Percentiles rank a stretch among this genome's conserved stretches.
These are phyloP conservation scores for Triticum turgidum DNA, from an alignment of 176 grass and related monocot genomes.

Conservation along the genomic window DNA sequence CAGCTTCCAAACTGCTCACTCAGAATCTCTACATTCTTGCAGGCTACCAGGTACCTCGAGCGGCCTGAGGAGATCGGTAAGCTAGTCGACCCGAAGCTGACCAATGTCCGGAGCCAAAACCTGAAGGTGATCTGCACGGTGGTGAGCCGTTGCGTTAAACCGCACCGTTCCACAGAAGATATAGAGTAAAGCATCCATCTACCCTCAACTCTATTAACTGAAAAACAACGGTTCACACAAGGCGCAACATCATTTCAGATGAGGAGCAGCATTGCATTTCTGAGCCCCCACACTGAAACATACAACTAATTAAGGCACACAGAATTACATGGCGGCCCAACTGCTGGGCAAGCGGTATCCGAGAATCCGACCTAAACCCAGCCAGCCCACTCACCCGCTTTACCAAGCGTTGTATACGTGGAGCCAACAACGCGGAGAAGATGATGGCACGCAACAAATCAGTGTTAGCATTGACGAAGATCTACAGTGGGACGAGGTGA, in stretches of 20 bases:
- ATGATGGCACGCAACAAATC: background rate
- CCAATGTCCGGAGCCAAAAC: too few relatives aligned
- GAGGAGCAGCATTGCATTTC: background rate
- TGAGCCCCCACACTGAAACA: background rate
- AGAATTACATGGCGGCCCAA: background rate
- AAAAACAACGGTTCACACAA: background rate
- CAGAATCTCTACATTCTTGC: too few relatives aligned
- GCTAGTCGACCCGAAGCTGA: too few relatives aligned
- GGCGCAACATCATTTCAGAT: background rate
- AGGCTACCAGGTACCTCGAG: too few relatives aligned
- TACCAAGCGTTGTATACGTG: background rate
- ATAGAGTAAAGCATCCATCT: background rate
- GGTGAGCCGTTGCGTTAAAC: too few relatives aligned
- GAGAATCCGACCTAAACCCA: too few relatives aligned
- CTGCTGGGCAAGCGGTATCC: background rate
- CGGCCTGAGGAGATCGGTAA: too few relatives aligned
- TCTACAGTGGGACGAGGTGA: constrained; percentile 14
- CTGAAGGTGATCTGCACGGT: too few relatives aligned
- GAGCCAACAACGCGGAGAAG: too few relatives aligned
- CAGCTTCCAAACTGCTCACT: too few relatives aligned
- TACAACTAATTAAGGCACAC: background rate
- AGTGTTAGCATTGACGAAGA: background rate
- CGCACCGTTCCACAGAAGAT: background rate
- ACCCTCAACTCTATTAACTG: too few relatives aligned
- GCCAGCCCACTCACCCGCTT: background rate